Evolutionary conservation across 2,329 filamentous ascomycete species (phyloP).

Genomic region (Exophiala lecanii-corni): DNA sequence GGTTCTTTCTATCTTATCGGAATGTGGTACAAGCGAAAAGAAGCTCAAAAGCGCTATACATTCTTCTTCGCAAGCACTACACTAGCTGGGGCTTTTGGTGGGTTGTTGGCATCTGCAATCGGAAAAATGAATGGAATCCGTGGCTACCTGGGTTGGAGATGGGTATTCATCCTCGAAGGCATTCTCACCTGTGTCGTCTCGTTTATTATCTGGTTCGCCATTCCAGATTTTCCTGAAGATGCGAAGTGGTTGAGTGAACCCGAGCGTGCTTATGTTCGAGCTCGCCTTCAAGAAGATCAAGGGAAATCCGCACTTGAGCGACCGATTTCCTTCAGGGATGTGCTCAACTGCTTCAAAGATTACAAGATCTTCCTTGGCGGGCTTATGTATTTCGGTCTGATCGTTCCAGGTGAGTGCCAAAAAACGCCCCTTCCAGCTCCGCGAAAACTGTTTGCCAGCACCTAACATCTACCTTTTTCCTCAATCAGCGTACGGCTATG

Average conservation of each 20-base stretch:
- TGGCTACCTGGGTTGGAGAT: constrained; percentile 55
- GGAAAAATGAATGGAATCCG: constrained; percentile 52
- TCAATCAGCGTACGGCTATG: constrained; percentile 49
- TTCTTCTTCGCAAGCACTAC: constrained; percentile 82
- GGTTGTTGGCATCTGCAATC: constrained; percentile 56
- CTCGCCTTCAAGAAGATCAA: constrained; percentile 63
- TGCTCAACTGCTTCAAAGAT: constrained; percentile 64
- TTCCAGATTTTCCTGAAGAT: constrained; percentile 71
- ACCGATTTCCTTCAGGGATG: constrained; percentile 55
- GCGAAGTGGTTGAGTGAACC: constrained; percentile 68
- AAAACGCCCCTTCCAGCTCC: too few species aligned
- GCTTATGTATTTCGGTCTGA: constrained; percentile 76
- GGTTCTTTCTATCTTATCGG: constrained; percentile 36
- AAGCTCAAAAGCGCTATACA: constrained; percentile 86
- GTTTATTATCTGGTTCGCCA: constrained; percentile 61
- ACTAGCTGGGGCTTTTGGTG: constrained; percentile 59
- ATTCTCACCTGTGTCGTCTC: constrained; percentile 58
- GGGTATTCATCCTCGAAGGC: constrained; percentile 60
- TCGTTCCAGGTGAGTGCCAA: constrained; percentile 57
- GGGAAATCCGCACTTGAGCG: constrained; percentile 62
- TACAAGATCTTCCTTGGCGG: constrained; percentile 68
- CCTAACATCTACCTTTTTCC: too few species aligned
- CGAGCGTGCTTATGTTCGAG: constrained; percentile 62
- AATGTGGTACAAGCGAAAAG: constrained; percentile 76
- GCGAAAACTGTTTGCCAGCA: too few species aligned